Evolutionary conservation across 495 filamentous ascomycete species (phyloP), one percentile per base, ranked within the genome.

Genomic region (Trypethelium eluteriae): DNA sequence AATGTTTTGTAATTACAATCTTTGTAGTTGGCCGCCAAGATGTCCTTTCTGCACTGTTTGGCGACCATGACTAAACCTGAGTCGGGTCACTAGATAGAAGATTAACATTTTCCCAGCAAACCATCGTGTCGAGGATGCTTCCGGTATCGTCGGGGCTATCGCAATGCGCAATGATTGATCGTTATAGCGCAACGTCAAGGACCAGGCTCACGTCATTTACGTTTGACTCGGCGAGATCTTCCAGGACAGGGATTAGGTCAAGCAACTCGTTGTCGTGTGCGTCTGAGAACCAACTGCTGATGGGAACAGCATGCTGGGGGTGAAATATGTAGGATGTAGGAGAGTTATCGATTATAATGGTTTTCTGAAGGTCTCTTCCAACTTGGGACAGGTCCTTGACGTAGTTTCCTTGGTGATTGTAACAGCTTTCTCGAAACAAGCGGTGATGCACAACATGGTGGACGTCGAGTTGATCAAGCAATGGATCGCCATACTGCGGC

Each of bases 201-300:
- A 99, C 94, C 71, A 98, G 81, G 81, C 93, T 98, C 77, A 99
- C 95, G 79, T 99, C 94, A 79, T 87, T 84, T 65, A 98, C 95
- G 73, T 91, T 89, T 44, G 83, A 71, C 68, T 88, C 86, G 64
- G 94, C 93, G 70, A 99, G 85, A 79, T 99, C 94, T 82, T 98
- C 95, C 71, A 99, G 91, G 70, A 99, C 94, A 32, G 94, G 94
- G 74, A 99, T 99, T 68, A 99, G 82, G 75, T 99, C 94, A 72
- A 99, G 83, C 67, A 99, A 85, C 82, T 99, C 94, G 77, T 99
- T 99, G 81, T 99, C 94, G 78, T 99, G 94, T 66, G 95, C 94
- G 80, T 99, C 94, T 73, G 93, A 97, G 81, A 99, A 99, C 94
- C 94, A 99, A 83, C 93, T 97, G 84, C 93, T 97, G 79, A 99